Percentiles rank a stretch among this genome's conserved stretches.
Evolutionary conservation across 2,329 filamentous ascomycete species (phyloP).

Genomic region (Cadophora sp.): DNA sequence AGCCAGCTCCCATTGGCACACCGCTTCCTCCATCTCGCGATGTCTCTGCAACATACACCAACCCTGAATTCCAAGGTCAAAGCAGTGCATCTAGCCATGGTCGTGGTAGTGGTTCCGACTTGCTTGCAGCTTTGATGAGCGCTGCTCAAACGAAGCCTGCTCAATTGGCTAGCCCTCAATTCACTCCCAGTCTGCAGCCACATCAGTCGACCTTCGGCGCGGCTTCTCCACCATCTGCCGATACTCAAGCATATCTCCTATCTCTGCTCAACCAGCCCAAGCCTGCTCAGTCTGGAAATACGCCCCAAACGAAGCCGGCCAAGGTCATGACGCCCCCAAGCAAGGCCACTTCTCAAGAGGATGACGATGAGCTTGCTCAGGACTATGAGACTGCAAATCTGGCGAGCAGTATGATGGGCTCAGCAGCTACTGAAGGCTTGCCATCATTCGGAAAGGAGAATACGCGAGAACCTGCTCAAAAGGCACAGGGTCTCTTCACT

Average conservation of each 20-base stretch:
- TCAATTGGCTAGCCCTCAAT: constrained; percentile 37
- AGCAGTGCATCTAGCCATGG: constrained; percentile 30
- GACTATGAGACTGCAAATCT: constrained; percentile 52
- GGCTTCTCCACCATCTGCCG: constrained; percentile 61
- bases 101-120: constrained; percentile 35
- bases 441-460: constrained; percentile 37
- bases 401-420: constrained; percentile 46
- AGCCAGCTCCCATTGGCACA: constrained; percentile 40
- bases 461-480: constrained; percentile 28
- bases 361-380: constrained; percentile 48
- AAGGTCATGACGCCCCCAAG: constrained; percentile 47
- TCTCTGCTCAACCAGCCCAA: constrained; percentile 84
- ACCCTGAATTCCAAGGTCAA: constrained; percentile 33
- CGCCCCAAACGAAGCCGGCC: constrained; percentile 36
- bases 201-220: constrained; percentile 44
- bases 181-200: constrained; percentile 37
- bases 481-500: constrained; percentile 58
- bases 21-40: constrained; percentile 41
- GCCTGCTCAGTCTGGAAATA: constrained; percentile 61
- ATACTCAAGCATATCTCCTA: constrained; percentile 85
- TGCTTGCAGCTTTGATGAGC: constrained; percentile 44
- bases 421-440: constrained; percentile 32
- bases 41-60: constrained; percentile 35
- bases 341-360: constrained; percentile 45
- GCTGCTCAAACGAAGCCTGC: constrained; percentile 36